phyloP scores from a whole-genome alignment of 257 asterid species.

The Salvia hispanica region DNA sequence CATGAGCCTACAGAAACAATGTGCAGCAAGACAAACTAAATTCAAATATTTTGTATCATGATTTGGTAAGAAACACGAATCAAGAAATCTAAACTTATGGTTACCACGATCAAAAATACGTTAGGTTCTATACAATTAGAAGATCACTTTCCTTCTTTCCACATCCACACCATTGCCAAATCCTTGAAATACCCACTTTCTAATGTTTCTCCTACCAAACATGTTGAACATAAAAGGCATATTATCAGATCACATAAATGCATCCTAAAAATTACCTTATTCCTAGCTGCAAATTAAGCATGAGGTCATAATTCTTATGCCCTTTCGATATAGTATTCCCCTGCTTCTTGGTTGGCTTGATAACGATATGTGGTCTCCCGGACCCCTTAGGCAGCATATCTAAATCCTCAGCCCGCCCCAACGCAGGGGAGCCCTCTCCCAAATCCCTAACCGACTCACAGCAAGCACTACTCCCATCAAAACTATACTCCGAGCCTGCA shows the following conservation, averaged over 20 bases:
- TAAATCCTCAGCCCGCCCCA: conserved; percentile 34
- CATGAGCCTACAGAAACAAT: too few relatives aligned
- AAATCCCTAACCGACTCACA: conserved; percentile 41
- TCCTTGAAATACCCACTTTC: too few relatives aligned
- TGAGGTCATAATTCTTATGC: conserved; percentile 84
- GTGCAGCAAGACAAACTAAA: background rate
- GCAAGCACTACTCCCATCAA: conserved; percentile 41
- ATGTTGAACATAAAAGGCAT: too few relatives aligned
- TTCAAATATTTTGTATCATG: too few relatives aligned
- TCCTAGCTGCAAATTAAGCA: conserved; percentile 98
- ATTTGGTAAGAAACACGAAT: too few relatives aligned
- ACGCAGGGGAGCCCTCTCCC: conserved; percentile 31
- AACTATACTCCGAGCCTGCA: conserved; percentile 52
- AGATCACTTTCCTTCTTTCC: too few relatives aligned
- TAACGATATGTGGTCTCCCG: conserved; percentile 45
- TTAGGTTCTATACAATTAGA: too few relatives aligned
- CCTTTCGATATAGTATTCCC: conserved; percentile 76
- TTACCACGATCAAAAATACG: too few relatives aligned
- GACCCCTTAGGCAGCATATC: conserved; percentile 39
- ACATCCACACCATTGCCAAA: too few relatives aligned
- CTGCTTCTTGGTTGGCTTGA: conserved; percentile 67
- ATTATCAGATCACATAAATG: too few relatives aligned
- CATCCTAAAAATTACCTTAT: conserved; percentile 56
- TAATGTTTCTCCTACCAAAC: too few relatives aligned
- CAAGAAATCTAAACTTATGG: too few relatives aligned